These are phyloP conservation scores for Rhodotorula kratochvilovae DNA, from an alignment of 768 basidiomycete species.

Conservation along the genomic window DNA sequence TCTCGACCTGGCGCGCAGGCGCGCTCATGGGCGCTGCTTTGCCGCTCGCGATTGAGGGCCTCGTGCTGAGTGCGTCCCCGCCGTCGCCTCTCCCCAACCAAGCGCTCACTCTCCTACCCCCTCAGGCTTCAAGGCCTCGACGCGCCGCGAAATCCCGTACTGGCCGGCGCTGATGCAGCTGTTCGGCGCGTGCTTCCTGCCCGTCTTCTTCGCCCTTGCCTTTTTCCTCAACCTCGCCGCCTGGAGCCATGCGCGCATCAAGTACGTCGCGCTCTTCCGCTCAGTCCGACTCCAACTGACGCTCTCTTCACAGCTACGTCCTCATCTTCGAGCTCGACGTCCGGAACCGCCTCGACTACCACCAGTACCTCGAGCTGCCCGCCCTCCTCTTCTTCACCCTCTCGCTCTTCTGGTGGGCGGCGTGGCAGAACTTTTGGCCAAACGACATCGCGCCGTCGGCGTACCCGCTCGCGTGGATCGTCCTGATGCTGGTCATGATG, in stretches of 20 bases:
- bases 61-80: slow-evolving; percentile 29
- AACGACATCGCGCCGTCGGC: slow-evolving; percentile 59
- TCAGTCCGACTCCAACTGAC: not conserved
- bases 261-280: slow-evolving; percentile 54
- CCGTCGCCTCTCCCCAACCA: not conserved
- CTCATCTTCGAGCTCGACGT: slow-evolving; percentile 65
- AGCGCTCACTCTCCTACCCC: not conserved
- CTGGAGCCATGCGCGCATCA: slow-evolving; percentile 72
- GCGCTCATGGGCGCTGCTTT: slow-evolving; percentile 33
- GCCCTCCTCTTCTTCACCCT: slow-evolving; percentile 70
- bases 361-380: slow-evolving; percentile 74
- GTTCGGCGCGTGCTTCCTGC: slow-evolving; percentile 70
- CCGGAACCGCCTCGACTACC: slow-evolving; percentile 65
- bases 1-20: slow-evolving; percentile 37
- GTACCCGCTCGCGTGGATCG: slow-evolving; percentile 80
- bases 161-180: slow-evolving; percentile 72
- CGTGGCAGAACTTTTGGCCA: slow-evolving; percentile 62
- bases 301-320: not conserved
- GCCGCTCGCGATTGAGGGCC: slow-evolving; percentile 34
- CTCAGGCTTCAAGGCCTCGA: slow-evolving; percentile 21
- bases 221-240: slow-evolving; percentile 78
- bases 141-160: slow-evolving; percentile 54
- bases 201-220: slow-evolving; percentile 67
- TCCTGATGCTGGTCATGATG: slow-evolving; percentile 52
- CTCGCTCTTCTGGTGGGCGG: slow-evolving; percentile 76